phyloP scores from a whole-genome alignment of 257 asterid genomes.

The Verbena officinalis region DNA sequence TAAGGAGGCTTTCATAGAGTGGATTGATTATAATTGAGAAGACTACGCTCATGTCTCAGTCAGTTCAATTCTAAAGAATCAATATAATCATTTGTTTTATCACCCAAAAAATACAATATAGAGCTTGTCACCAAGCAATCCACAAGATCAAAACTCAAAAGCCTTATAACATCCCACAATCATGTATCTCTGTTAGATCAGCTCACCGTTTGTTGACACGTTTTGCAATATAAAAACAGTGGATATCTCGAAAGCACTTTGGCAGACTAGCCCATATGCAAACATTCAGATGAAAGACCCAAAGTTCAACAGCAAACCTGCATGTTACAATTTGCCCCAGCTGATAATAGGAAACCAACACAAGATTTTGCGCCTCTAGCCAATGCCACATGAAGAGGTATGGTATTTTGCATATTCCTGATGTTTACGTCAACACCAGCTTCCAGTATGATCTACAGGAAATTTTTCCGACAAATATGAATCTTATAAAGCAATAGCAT shows the following conservation, averaged over 20 bases:
- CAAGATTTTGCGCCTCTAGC: conserved; percentile 98
- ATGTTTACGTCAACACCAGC: conserved; percentile 96
- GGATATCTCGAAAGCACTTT: background rate
- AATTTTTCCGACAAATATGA: conserved; percentile 13
- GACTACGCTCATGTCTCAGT: conserved; percentile 19
- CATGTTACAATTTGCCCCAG: conserved; percentile 92
- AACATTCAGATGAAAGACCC: conserved; percentile 20
- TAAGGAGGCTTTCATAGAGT: conserved; percentile 22
- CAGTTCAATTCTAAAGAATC: too few relatives aligned
- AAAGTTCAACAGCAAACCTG: conserved; percentile 58
- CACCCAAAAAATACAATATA: conserved; percentile 2
- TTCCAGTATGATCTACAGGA: conserved; percentile 77
- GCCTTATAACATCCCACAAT: conserved; percentile 14
- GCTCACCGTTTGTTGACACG: conserved; percentile 18
- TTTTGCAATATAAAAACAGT: conserved; percentile 15
- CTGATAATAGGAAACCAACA: conserved; percentile 87
- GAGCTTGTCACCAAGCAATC: conserved; percentile 17
- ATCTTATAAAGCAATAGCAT: conserved; percentile 20
- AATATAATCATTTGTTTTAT: too few relatives aligned
- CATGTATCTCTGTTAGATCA: conserved; percentile 14
- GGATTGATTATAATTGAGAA: conserved; percentile 19
- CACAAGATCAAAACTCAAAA: conserved; percentile 16
- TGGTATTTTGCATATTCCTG: conserved; percentile 82
- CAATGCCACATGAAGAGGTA: conserved; percentile 97
- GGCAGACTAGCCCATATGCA: conserved; percentile 10